Conservation (phyloP, 345 rosid genomes). For the Conringia planisiliqua region DNA sequence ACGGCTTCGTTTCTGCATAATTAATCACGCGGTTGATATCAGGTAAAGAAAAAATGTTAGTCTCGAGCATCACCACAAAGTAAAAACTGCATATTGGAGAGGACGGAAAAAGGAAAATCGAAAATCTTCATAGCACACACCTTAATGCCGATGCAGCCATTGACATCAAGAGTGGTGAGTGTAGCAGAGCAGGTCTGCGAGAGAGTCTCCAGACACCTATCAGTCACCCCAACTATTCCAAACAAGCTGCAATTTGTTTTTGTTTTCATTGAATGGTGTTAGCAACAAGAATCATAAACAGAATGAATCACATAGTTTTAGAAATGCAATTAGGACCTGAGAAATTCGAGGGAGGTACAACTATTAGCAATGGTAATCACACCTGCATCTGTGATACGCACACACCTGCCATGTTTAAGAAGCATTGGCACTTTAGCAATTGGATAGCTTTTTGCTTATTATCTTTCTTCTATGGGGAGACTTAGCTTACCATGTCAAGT, state of each 20-base stretch:
- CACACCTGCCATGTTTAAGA: constrained; percentile 57
- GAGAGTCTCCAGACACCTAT: constrained; percentile 69
- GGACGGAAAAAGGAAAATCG: not conserved
- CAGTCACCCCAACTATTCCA: constrained; percentile 91
- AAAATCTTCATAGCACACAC: constrained; percentile 32
- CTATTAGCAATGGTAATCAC: constrained; percentile 68
- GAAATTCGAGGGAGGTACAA: constrained; percentile 76
- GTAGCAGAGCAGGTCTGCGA: constrained; percentile 65
- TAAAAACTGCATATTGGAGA: not conserved
- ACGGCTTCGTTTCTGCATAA: constrained; percentile 59
- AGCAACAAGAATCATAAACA: constrained; percentile 12
- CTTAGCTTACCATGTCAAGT: constrained; percentile 77
- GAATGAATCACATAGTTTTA: not conserved
- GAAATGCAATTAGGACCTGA: constrained; percentile 46
- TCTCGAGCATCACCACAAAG: not conserved
- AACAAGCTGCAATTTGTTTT: constrained; percentile 63
- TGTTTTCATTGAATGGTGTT: constrained; percentile 2
- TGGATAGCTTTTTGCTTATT: constrained; percentile 1
- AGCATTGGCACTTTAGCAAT: not conserved
- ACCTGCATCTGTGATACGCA: constrained; percentile 68
- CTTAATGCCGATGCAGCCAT: constrained; percentile 90
- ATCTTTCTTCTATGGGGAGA: not conserved
- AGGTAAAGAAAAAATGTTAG: not conserved
- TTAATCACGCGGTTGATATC: not conserved
- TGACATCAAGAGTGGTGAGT: constrained; percentile 82